phyloP scores from a whole-genome alignment of 208 protist genomes.

The Angomonas deanei region DNA sequence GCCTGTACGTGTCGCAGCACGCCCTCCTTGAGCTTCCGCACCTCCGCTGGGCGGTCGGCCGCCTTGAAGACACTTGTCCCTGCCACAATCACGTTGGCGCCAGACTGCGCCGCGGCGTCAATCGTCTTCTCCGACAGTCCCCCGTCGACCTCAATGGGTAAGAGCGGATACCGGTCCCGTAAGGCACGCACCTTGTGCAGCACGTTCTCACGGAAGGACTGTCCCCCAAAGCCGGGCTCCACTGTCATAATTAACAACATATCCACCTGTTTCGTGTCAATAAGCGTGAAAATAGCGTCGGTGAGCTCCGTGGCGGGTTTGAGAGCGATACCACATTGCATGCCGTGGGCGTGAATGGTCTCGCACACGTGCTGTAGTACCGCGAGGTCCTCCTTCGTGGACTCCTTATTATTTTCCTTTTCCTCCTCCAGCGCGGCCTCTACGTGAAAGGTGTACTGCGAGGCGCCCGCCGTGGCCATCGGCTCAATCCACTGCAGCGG shows the following conservation, averaged over 20 bases:
- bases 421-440: slow-evolving; percentile 76
- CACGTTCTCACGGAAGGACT: slow-evolving; percentile 97
- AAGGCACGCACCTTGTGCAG: slow-evolving; percentile 95
- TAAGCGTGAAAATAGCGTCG: slow-evolving; percentile 34
- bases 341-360: slow-evolving; percentile 24
- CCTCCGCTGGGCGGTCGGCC: slow-evolving; percentile 31
- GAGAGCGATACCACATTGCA: slow-evolving; percentile 95
- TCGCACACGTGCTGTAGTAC: background rate
- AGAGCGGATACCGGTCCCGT: slow-evolving; percentile 61
- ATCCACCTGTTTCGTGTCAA: slow-evolving; percentile 88
- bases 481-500: slow-evolving; percentile 87
- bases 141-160: slow-evolving; percentile 99
- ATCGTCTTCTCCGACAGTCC: slow-evolving; percentile 95
- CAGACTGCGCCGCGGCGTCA: slow-evolving; percentile 87
- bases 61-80: slow-evolving; percentile 95
- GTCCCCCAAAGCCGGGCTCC: slow-evolving; percentile 99
- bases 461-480: slow-evolving; percentile 86
- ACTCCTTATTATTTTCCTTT: background rate
- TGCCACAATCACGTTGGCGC: slow-evolving; percentile 98
- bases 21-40: slow-evolving; percentile 23
- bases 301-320: slow-evolving; percentile 93
- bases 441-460: slow-evolving; percentile 94
- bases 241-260: slow-evolving; percentile 99
- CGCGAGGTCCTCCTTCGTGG: background rate
- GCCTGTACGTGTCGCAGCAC: no score